Evolutionary conservation across 371 early-diverging fungal genomes (phyloP).

Genomic region (Mycotypha africana): DNA sequence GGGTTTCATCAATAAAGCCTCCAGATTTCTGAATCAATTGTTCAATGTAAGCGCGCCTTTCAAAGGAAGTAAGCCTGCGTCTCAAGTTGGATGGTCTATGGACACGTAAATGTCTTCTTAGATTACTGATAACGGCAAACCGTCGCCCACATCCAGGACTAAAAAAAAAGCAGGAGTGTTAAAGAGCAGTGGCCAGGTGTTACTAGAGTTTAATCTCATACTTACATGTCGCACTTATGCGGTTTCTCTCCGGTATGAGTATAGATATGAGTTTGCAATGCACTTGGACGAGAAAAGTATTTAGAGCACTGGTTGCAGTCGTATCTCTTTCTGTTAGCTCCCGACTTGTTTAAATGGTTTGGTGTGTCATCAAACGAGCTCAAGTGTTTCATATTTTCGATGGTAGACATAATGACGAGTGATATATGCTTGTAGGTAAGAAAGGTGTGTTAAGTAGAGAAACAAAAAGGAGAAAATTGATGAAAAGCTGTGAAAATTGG

Average conservation of each 20-base stretch:
- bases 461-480: too few relatives aligned
- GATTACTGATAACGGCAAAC: conserved; percentile 37
- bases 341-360: too few relatives aligned
- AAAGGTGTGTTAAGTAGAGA: too few relatives aligned
- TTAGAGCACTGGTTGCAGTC: conserved; percentile 61
- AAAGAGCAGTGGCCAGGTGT: too few relatives aligned
- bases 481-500: too few relatives aligned
- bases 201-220: too few relatives aligned
- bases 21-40: conserved; percentile 20
- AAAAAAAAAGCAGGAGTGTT: too few relatives aligned
- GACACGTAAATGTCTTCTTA: conserved; percentile 35
- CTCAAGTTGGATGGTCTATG: conserved; percentile 17
- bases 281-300: conserved; percentile 72
- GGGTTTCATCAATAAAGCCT: neutral
- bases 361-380: too few relatives aligned
- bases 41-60: conserved; percentile 21
- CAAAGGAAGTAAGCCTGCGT: conserved; percentile 19
- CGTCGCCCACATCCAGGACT: conserved; percentile 33
- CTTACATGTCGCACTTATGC: conserved; percentile 51
- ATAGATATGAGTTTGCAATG: conserved; percentile 62
- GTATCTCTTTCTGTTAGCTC: conserved; percentile 33
- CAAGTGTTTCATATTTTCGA: too few relatives aligned
- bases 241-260: conserved; percentile 82
- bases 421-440: too few relatives aligned
- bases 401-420: too few relatives aligned